Conservation (phyloP, 2,329 filamentous ascomycete species). For the Trichoderma hamatum region DNA sequence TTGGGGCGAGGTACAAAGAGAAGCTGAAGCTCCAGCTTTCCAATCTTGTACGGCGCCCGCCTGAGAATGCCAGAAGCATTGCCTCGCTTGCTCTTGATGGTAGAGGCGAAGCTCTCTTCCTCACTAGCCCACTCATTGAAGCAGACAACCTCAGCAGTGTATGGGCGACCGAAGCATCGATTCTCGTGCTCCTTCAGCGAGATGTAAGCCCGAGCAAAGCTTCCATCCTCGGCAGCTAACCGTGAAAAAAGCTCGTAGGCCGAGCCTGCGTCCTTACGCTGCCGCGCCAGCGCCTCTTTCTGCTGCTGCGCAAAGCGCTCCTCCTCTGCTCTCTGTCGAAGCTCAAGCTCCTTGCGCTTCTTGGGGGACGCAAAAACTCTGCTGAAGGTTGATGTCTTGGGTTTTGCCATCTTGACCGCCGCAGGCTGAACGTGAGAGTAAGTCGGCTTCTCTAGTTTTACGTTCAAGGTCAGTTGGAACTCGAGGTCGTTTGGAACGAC, state of each 20-base stretch:
- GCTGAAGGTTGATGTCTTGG: slow-evolving; percentile 87
- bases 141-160: slow-evolving; percentile 85
- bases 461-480: slow-evolving; percentile 95
- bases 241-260: slow-evolving; percentile 87
- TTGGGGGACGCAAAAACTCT: slow-evolving; percentile 92
- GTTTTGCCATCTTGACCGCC: slow-evolving; percentile 61
- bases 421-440: slow-evolving; percentile 61
- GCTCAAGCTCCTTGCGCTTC: slow-evolving; percentile 93
- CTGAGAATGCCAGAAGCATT: slow-evolving; percentile 67
- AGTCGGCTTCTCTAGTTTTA: slow-evolving; percentile 84
- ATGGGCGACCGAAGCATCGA: slow-evolving; percentile 83
- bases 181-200: slow-evolving; percentile 91
- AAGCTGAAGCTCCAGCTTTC: slow-evolving; percentile 90
- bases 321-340: slow-evolving; percentile 80
- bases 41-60: slow-evolving; percentile 93
- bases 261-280: slow-evolving; percentile 65
- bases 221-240: slow-evolving; percentile 86
- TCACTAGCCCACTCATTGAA: slow-evolving; percentile 99
- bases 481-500: slow-evolving; percentile 98
- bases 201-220: slow-evolving; percentile 91
- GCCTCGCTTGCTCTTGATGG: slow-evolving; percentile 91
- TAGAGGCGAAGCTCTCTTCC: slow-evolving; percentile 75
- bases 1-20: slow-evolving; percentile 93
- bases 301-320: slow-evolving; percentile 68
- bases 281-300: slow-evolving; percentile 65